Conservation (phyloP, 805 yeast genomes). For the Cyberlindnera veronae region DNA sequence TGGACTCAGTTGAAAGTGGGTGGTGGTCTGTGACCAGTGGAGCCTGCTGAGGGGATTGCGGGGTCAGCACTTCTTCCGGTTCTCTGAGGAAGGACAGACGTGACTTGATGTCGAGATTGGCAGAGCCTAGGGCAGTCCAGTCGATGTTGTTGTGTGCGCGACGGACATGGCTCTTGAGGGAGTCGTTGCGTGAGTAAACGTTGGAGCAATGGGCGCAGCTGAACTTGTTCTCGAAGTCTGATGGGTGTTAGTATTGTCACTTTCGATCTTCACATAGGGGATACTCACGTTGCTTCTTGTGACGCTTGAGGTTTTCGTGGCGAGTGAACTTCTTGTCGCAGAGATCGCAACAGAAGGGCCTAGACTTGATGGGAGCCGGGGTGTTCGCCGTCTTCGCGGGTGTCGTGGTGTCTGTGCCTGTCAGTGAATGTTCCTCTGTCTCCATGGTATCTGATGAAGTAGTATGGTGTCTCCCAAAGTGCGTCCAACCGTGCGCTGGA, state of each 20-base stretch:
- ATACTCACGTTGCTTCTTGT: constrained; percentile 1
- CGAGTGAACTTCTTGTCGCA: constrained; percentile 1
- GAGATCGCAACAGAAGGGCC: background rate
- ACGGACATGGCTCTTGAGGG: background rate
- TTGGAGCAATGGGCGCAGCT: background rate
- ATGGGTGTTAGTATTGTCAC: background rate
- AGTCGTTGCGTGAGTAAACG: constrained; percentile 1
- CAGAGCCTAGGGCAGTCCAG: background rate
- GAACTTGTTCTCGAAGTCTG: constrained; percentile 1
- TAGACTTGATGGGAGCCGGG: background rate
- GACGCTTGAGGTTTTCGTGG: constrained; percentile 1
- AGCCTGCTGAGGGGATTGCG: background rate
- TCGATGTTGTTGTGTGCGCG: background rate
- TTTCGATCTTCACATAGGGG: background rate
- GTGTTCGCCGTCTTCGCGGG: background rate
- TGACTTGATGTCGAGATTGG: background rate
- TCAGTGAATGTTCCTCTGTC: too few relatives aligned
- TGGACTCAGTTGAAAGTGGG: background rate
- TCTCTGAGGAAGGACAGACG: background rate
- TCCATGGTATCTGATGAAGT: too few relatives aligned
- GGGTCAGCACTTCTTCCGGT: background rate
- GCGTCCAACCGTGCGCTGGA: too few relatives aligned
- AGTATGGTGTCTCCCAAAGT: too few relatives aligned
- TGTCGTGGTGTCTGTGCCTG: too few relatives aligned
- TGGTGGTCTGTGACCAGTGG: too few relatives aligned